phyloP scores from a whole-genome alignment of 2,329 filamentous ascomycete genomes.

The Aspergillus floridensis region DNA sequence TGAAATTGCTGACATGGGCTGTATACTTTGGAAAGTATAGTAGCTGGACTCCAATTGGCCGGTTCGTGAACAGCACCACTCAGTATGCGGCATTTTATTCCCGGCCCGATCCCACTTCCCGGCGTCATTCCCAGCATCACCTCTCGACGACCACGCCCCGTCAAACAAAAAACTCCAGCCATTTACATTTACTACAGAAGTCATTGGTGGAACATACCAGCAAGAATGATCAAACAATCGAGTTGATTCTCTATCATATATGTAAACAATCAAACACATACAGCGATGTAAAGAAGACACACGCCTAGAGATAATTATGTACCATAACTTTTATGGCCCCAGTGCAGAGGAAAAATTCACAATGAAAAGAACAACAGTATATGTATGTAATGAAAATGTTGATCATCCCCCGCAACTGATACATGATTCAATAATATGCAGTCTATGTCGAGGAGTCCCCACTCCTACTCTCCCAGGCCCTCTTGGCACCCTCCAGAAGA shows the following conservation, averaged over 20 bases:
- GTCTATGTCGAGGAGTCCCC: conserved; percentile 42
- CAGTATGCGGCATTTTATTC: no score
- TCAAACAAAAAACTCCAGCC: no score
- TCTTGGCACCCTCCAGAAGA: conserved; percentile 55
- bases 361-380: background rate
- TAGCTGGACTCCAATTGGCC: no score
- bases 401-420: background rate
- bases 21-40: no score
- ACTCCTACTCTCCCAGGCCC: conserved; percentile 47
- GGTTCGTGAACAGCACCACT: no score
- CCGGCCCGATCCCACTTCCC: no score
- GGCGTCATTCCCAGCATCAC: no score
- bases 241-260: background rate
- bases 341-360: background rate
- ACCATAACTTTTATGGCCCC: background rate
- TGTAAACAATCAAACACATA: background rate
- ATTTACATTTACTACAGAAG: no score
- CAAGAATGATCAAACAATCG: background rate
- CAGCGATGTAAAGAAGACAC: background rate
- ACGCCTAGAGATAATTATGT: background rate
- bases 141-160: no score
- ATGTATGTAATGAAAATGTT: no score
- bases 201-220: no score
- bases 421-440: conserved; percentile 8
- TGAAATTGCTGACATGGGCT: no score